A percentile compares a stretch with the other conserved stretches of the same genome.
These are phyloP conservation scores for Pyricularia pennisetigena DNA, from an alignment of 2,329 filamentous ascomycete species.

Conservation along the genomic window DNA sequence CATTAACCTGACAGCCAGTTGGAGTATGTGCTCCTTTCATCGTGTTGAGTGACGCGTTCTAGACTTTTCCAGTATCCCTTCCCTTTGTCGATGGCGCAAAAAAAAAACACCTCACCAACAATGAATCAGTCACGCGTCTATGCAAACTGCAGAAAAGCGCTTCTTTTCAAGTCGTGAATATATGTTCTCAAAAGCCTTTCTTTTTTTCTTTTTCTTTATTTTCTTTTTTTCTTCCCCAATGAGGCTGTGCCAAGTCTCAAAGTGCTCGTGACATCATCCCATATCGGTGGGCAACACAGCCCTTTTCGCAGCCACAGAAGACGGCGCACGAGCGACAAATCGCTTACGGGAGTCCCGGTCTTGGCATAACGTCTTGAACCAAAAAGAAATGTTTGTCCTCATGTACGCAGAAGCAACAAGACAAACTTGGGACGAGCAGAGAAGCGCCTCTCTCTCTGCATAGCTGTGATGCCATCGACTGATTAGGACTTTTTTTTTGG, in stretches of 20 bases:
- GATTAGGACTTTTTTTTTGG: background rate
- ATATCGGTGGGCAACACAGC: background rate
- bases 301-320: background rate
- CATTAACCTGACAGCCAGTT: background rate
- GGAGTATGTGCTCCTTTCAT: background rate
- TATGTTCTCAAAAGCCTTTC: background rate
- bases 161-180: background rate
- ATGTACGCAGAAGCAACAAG: too few relatives aligned
- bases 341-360: background rate
- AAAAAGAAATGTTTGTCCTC: background rate
- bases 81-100: background rate
- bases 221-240: too few relatives aligned
- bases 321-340: background rate
- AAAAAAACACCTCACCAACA: background rate
- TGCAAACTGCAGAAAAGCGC: background rate
- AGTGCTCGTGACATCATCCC: background rate
- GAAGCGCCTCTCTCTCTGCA: background rate
- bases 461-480: background rate
- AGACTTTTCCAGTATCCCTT: background rate
- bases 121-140: background rate
- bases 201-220: too few relatives aligned
- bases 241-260: background rate
- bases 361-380: background rate
- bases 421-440: background rate
- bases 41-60: too few relatives aligned